These are phyloP conservation scores for Pyrus betulifolia DNA, from an alignment of 306 rosid species.

Conservation along the genomic window DNA sequence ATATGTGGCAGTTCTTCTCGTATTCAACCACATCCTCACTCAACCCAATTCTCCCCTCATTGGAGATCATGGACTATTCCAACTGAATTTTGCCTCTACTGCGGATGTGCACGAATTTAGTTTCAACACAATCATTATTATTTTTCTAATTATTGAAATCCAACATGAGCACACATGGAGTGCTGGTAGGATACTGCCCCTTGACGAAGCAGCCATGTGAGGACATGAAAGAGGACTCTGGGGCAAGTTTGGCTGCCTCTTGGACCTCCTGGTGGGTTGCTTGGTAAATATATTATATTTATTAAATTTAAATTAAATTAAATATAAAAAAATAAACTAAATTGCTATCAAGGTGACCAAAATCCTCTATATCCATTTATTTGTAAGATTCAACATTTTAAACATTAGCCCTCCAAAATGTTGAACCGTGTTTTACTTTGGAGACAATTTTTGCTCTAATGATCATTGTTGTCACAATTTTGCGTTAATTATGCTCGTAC, in stretches of 20 bases:
- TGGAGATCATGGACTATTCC: too few relatives aligned
- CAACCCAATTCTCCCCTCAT: too few relatives aligned
- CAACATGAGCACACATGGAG: not conserved
- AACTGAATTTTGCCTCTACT: accelerated
- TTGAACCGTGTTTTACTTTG: too few relatives aligned
- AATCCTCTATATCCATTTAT: not conserved
- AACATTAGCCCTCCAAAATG: not conserved
- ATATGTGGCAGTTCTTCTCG: too few relatives aligned
- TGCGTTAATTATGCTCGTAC: too few relatives aligned
- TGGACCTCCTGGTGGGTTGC: not conserved
- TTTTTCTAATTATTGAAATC: not conserved
- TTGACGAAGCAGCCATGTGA: not conserved
- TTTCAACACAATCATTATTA: too few relatives aligned
- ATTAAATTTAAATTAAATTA: too few relatives aligned
- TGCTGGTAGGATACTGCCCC: not conserved
- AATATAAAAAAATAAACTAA: too few relatives aligned
- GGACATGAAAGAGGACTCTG: not conserved
- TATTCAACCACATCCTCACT: too few relatives aligned
- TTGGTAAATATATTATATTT: not conserved
- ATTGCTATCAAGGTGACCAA: not conserved
- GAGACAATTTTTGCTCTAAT: too few relatives aligned
- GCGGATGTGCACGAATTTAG: too few relatives aligned
- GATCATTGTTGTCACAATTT: too few relatives aligned
- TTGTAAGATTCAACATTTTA: not conserved
- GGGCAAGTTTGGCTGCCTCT: not conserved